Evolutionary conservation across 441 rosid genomes (phyloP), one percentile per base, ranked within the genome.

Genomic region (Populus hybrid): DNA sequence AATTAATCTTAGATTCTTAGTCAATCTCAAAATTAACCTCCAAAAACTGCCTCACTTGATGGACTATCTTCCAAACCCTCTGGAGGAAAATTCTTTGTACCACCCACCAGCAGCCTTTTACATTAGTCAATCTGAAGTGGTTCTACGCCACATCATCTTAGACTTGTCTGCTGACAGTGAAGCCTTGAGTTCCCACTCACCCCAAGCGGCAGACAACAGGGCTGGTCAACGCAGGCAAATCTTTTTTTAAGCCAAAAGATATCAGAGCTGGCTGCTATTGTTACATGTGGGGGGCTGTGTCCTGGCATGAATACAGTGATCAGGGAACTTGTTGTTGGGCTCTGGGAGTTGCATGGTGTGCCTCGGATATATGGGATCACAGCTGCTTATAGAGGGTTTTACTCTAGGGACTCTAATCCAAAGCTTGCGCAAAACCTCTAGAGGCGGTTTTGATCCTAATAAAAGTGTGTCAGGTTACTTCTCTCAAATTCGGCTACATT

Each of bases 301-400:
- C 99, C 98, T 9, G 99, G 96, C 35, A 79, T 88, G 89, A 93
- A 95, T 86, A 93, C 97, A 3, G 98, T 93, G 74, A 84, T 93
- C 23, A 87, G 98, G 81, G 99, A 95, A 80, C 90, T 95, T 12
- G 96, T 93, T 72, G 90, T 90, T 35, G 97, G 93, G 66, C 85
- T 95, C 1, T 91, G 96, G 99, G 96, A 91, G 68, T 86, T 92
- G 0, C 93, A 95, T 78, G 97, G 94, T 0, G 93, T 93, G 50
- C 86, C 89, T 29, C 56, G 85, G 75, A 92, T 95, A 28, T 91
- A 84, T 59, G 99, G 98, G 40, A 85, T 93, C 26, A 79, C 73
- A 0, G 93, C 94, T 63, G 99, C 97, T 2, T 93, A 90, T 82
- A 84, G 97, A 78, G 99, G 99, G 18, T 93, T 95, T 83, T 95